Conservation (phyloP, 140 eudicot genomes). For the Bidens hawaiensis region DNA sequence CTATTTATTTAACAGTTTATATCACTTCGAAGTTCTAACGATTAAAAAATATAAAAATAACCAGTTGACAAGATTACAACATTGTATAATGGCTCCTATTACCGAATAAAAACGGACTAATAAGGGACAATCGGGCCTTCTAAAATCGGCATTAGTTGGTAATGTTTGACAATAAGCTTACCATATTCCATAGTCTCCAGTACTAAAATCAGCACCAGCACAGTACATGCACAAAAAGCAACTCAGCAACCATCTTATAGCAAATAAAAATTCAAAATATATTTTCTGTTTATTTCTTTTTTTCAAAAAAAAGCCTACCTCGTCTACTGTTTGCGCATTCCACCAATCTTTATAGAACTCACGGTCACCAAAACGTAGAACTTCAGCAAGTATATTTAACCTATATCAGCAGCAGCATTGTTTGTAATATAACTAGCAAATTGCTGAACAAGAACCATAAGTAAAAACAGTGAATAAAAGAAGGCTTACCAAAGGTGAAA, state of each 20-base stretch:
- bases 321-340: constrained; percentile 82
- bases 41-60: no score
- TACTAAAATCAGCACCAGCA: constrained; percentile 43
- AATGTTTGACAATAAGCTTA: constrained; percentile 29
- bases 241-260: constrained; percentile 11
- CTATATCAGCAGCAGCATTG: constrained; percentile 38
- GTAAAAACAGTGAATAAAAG: constrained; percentile 3
- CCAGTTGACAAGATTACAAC: no score
- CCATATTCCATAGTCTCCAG: constrained; percentile 95
- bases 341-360: constrained; percentile 94
- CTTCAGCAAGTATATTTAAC: constrained; percentile 86
- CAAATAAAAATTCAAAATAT: not conserved
- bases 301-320: constrained; percentile 34
- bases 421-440: constrained; percentile 25
- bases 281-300: not conserved
- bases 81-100: no score
- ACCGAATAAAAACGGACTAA: not conserved
- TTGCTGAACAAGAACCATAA: constrained; percentile 2
- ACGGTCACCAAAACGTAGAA: constrained; percentile 84
- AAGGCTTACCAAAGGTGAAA: constrained; percentile 72
- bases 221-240: constrained; percentile 9
- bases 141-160: not conserved
- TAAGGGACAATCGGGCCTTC: not conserved
- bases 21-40: no score
- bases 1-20: not conserved